Conservation (phyloP, 495 filamentous ascomycete species). For the Annulohypoxylon nitens region DNA sequence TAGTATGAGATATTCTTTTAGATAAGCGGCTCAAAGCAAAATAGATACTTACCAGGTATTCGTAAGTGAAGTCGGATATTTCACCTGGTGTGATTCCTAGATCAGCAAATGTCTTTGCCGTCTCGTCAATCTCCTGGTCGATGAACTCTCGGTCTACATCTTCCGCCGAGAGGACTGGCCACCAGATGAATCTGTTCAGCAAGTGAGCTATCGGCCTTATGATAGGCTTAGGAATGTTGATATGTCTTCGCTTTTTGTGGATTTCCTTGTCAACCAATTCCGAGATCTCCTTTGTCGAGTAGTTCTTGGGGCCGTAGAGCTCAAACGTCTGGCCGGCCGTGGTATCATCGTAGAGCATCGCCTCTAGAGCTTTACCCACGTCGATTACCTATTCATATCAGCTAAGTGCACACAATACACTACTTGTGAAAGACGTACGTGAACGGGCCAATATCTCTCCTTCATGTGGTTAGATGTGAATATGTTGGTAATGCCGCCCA, state of each 20-base stretch:
- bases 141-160: conserved; percentile 94
- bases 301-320: conserved; percentile 93
- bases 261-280: conserved; percentile 93
- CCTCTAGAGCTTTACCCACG: conserved; percentile 87
- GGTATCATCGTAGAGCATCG: conserved; percentile 88
- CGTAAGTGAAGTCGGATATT: conserved; percentile 83
- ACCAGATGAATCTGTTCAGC: conserved; percentile 87
- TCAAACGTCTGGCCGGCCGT: conserved; percentile 93
- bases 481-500: conserved; percentile 81
- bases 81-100: conserved; percentile 89
- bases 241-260: conserved; percentile 85
- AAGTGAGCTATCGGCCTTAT: conserved; percentile 77
- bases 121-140: conserved; percentile 90
- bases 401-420: neutral
- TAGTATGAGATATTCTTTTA: conserved; percentile 31
- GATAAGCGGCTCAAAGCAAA: neutral
- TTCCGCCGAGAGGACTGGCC: conserved; percentile 84
- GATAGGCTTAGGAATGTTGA: conserved; percentile 88
- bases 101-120: conserved; percentile 95
- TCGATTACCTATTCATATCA: conserved; percentile 75
- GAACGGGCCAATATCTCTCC: conserved; percentile 91
- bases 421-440: conserved; percentile 71
- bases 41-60: conserved; percentile 82
- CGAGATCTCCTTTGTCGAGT: conserved; percentile 87
- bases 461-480: conserved; percentile 93